These are phyloP conservation scores for Candida sojae DNA, from an alignment of 1,139 yeast species.

Conservation along the genomic window DNA sequence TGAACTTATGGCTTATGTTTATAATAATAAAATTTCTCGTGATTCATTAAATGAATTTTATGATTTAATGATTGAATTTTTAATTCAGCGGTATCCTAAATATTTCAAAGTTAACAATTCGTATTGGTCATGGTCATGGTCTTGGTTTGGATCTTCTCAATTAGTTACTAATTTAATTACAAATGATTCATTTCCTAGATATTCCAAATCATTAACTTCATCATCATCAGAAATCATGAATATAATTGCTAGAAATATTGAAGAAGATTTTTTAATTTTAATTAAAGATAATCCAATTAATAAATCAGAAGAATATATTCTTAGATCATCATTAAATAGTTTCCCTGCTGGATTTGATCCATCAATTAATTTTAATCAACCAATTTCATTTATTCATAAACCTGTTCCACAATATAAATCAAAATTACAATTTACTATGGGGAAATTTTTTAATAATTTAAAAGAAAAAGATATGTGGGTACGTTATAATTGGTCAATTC, in stretches of 20 bases:
- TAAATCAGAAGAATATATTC: constrained; percentile 34
- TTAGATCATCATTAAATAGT: constrained; percentile 38
- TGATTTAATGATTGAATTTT: constrained; percentile 25
- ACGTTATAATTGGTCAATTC: constrained; percentile 45
- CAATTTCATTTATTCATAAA: constrained; percentile 39
- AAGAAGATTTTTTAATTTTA: constrained; percentile 42
- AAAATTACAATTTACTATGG: constrained; percentile 38
- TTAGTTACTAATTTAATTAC: constrained; percentile 28
- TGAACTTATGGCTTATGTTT: constrained; percentile 24
- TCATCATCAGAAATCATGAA: constrained; percentile 23
- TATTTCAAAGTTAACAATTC: constrained; percentile 20
- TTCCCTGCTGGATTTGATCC: constrained; percentile 50
- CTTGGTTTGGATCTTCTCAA: constrained; percentile 1
- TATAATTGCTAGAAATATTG: constrained; percentile 31
- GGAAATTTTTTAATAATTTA: constrained; percentile 38
- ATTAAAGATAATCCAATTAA: constrained; percentile 36
- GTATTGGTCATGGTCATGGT: no score
- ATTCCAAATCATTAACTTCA: constrained; percentile 13
- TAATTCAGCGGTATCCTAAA: constrained; percentile 35
- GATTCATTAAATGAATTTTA: constrained; percentile 38
- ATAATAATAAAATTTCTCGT: constrained; percentile 19
- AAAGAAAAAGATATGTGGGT: constrained; percentile 42
- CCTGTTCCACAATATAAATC: constrained; percentile 45
- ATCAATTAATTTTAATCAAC: constrained; percentile 29
- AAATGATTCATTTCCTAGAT: constrained; percentile 26